Base-by-base conservation (phyloP, 345 rosid species). In the Arabidopsis suecica region DNA sequence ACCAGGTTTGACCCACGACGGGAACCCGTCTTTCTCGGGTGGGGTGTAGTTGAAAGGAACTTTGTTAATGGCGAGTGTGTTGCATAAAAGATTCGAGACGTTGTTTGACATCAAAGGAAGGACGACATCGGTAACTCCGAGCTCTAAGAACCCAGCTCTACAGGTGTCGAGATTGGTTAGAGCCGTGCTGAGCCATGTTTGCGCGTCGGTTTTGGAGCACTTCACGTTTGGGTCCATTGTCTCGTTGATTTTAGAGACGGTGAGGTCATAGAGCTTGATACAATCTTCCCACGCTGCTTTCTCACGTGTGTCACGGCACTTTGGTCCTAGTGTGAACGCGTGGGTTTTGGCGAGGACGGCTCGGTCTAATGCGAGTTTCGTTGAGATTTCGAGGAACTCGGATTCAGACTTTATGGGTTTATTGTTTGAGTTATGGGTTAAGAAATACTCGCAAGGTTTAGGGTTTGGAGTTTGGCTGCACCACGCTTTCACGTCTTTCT, bases 141-240 rank as follows among this genome's bases (percentile, higher is more conserved):
- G 84, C 56, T 95, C 99, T 16, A 53, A 10, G 48, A 90, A 92
- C 59, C 99, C 97, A 2, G 81, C 54, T 23, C 78, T 74, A 68
- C 99, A 91, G 0, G 97, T 95, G 65, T 89, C 96, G 6, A 95
- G 84, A 75, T 88, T 89, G 56, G 96, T 95, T n/a, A 95, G 81
- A 40, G 99, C 97, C 0, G 93, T 71, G 78, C 99, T 92, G 60
- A 95, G 92, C 97, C 99, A 95, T 20, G 99, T 91, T 57, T 92
- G 97, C 0, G 84, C 58, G 36, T 92, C 99, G 42, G 75, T 80
- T 49, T 84, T 78, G 59, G 88, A 83, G 84, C 93, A 84, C 30
- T 79, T 87, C 23, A 75, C 36, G 69, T 28, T 33, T 11, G 87
- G 73, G 57, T 75, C 80, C 1, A 84, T 42, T 1, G 99, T 88